Evolutionary conservation across 225 moss, liverwort and hornwort species (phyloP), one percentile per base, ranked within the genome.

Genomic region (Bryum argenteum): DNA sequence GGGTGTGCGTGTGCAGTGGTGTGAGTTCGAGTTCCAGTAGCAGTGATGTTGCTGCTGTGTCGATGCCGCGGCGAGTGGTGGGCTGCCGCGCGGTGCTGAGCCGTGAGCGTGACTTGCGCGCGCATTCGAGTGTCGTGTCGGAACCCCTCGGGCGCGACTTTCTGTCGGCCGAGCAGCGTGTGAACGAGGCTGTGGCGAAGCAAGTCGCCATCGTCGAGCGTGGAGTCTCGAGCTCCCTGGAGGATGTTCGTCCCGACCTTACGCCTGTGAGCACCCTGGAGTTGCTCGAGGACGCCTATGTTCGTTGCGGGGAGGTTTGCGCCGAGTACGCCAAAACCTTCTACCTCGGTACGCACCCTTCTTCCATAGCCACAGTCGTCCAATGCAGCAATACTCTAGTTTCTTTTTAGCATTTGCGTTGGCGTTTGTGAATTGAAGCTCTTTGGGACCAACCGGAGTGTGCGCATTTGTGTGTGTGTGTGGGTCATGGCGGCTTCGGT

Each of bases 321-420:
- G 96, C 89, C 0, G 96, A 97, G 18, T 92, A 92, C 21, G 96
- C 96, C 18, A 97, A 97, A 62, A 97, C 94, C 0, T 97, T 97
- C 67, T 97, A 86, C 17, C 82, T 97, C 0, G 96, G 93, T 93
- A 81, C 45, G 89, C 1, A 0, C 51, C 33, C 11, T 8, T 3
- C 13, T 41, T 19, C 14, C 53, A 40, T 55, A 18, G 28, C 20
- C 39, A 47, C 12, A 47, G 2, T 33, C 33, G 7, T n/a, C 33
- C 33, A 33, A 33, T 33, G 33, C 4, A 33, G 33, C 33, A 5
- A 5, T 28, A 28, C 2, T 28, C 5, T 28, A 28, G 28, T 28
- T 33, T 33, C 33, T 33, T 33, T 33, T 33, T 6, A 33, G 0
- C 5, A 33, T 33, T 33, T 33, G 33, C 16, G 16, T 4, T 17